Conservation (phyloP, 805 yeast species). For the Grigorovia humatica region DNA sequence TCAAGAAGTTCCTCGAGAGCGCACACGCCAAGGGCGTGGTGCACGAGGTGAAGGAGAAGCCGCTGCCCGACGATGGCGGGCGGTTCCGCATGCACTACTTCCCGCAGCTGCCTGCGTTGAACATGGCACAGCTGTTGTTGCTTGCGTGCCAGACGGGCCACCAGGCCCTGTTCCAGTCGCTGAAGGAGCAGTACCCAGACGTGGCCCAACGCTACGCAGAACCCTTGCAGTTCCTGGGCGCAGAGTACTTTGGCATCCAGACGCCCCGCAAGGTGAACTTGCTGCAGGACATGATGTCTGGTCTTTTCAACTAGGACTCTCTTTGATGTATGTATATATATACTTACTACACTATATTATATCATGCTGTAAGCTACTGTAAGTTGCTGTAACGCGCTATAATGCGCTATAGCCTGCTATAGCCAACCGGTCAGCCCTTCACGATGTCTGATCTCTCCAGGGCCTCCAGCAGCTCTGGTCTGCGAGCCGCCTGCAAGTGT, state of each 20-base stretch:
- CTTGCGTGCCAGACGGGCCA: slow-evolving; percentile 46
- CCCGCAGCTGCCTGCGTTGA: slow-evolving; percentile 38
- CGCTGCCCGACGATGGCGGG: slow-evolving; percentile 20
- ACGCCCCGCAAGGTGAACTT: slow-evolving; percentile 45
- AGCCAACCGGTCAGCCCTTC: too few relatives aligned
- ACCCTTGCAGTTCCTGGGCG: slow-evolving; percentile 50
- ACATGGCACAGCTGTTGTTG: slow-evolving; percentile 60
- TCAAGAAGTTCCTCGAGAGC: slow-evolving; percentile 24
- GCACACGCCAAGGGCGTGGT: slow-evolving; percentile 14
- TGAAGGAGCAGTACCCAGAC: slow-evolving; percentile 41
- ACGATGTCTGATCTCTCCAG: slow-evolving; percentile 44
- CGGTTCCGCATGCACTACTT: slow-evolving; percentile 30
- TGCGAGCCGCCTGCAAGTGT: slow-evolving; percentile 43
- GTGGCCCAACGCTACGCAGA: slow-evolving; percentile 19
- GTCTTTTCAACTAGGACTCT: slow-evolving; percentile 34
- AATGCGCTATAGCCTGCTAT: too few relatives aligned
- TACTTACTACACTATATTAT: slow-evolving; percentile 1
- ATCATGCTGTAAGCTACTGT: not conserved
- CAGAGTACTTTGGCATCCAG: slow-evolving; percentile 47
- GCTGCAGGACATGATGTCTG: slow-evolving; percentile 69
- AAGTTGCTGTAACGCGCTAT: too few relatives aligned
- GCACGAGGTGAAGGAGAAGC: too few relatives aligned
- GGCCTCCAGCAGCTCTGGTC: slow-evolving; percentile 62
- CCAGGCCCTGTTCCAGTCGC: slow-evolving; percentile 42
- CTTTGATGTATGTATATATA: not conserved